Evolutionary conservation across 352 stramenopile species (phyloP), one percentile per base, ranked within the genome.

Genomic region (Phytophthora macrochlamydospora): DNA sequence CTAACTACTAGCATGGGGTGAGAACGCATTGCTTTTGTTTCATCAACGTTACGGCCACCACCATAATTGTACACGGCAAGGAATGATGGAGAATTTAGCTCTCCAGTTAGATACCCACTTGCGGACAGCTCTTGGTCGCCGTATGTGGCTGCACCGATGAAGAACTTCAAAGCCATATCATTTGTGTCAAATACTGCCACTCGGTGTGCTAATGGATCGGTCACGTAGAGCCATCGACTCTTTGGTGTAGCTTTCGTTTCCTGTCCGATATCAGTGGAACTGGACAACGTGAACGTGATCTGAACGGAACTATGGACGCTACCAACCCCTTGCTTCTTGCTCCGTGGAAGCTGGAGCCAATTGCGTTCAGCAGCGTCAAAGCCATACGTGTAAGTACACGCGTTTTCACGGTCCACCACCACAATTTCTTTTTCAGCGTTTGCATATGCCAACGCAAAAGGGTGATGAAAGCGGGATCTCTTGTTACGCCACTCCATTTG

Each of bases 61-160:
- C 50, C 24, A 40, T 59, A 71, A 3, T 30, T 59, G 55, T 60
- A 70, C 7, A 33, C 49, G 29, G 81, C 43, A 14, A 93, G 49
- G 33, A 73, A 86, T 2, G 73, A 75, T 11, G 85, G 85, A 7
- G 67, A 74, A 30, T 82, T 71, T 1, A 93, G 64, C 56, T 92
- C 81, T 12, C 79, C 83, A 18, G 69, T 60, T 1, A 79, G 33
- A 51, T 72, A 91, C 0, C 85, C 85, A 14, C 74, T 73, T 3
- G 85, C 79, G 43, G 81, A 83, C 32, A 75, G 4, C 14, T 56
- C 46, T n/a, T 85, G 61, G 51, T 81, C 67, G 1, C 85, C 85
- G 45, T 93, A 90, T 1, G 79, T 87, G 13, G 78, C 65, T 1
- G 81, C 77, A 0, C 85, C 85, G 12, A 93, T 75, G 42, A 75